Evolutionary conservation across 495 filamentous ascomycete species (phyloP), one percentile per base, ranked within the genome.

Genomic region (Talaromyces proteolyticus): DNA sequence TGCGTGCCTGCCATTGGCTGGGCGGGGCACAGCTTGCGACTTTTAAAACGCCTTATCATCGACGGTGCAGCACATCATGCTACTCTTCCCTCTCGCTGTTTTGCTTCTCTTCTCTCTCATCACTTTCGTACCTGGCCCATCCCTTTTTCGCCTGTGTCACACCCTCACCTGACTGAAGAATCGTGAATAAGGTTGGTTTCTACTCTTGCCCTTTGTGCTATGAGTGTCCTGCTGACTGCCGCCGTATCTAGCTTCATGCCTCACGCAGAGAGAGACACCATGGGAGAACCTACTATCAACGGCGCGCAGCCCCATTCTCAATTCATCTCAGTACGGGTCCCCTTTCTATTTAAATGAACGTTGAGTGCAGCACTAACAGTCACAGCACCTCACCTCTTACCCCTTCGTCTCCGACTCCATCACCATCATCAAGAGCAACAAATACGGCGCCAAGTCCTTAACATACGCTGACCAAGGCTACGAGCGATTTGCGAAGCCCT

Each of bases 371-470:
- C 45, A 36, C 39, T 42, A n/a, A n/a, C n/a, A n/a, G n/a, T n/a
- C n/a, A 25, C 37, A 94, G 86, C 92, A 97, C 63, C 78, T 97
- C 53, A 77, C 78, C 36, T 85, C 82, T 53, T 96, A 94, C 72
- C 93, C 93, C 8, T 69, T 93, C 46, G 78, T 97, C 63, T 83
- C 80, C 58, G 90, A 95, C 66, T 73, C 80, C 59, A 82, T 96
- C 69, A 63, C 72, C 34, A 79, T 79, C 62, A 86, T 91, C 78
- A 89, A 91, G 62, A 73, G 72, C 52, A 86, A 90, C 66, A 82
- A 87, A 17, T 81, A 86, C 62, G 92, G 89, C 63, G 82, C 86
- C 54, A 88, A 86, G 67, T 87, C 88, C 48, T 68, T 96, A 59
- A 72, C 86, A 53, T 72, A 89, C 42, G 76, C 83, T 63, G 75